These are phyloP conservation scores for Fusarium albosuccineum DNA, from an alignment of 2,329 filamentous ascomycete species.

Conservation along the genomic window DNA sequence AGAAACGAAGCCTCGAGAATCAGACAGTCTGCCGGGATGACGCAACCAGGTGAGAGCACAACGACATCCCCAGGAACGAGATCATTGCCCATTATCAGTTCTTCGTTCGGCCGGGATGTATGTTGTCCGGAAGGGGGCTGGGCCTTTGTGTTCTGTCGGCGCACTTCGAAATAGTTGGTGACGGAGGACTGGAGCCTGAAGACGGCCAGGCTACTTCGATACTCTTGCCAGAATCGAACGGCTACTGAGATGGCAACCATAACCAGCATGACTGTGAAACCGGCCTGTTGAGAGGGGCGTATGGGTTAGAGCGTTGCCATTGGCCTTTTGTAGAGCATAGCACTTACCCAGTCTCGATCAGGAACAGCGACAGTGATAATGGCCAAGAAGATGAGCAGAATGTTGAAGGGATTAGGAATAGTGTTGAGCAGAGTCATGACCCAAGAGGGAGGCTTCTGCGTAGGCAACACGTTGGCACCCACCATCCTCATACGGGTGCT, in stretches of 20 bases:
- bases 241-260: too few species aligned
- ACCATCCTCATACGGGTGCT: neutral
- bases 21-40: conserved; percentile 47
- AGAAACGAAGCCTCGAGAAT: conserved; percentile 46
- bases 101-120: too few species aligned
- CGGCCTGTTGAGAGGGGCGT: too few species aligned
- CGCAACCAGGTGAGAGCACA: conserved; percentile 37
- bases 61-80: conserved; percentile 46
- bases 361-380: neutral
- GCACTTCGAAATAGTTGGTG: too few species aligned
- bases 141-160: too few species aligned
- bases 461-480: neutral
- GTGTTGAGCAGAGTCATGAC: neutral
- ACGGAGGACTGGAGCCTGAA: too few species aligned
- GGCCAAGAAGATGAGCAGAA: conserved; percentile 7
- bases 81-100: conserved; percentile 3
- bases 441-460: conserved; percentile 2
- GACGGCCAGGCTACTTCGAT: too few species aligned
- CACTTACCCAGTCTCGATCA: neutral
- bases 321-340: too few species aligned
- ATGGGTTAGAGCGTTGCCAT: too few species aligned
- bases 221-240: too few species aligned
- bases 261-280: too few species aligned
- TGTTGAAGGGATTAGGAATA: conserved; percentile 8
- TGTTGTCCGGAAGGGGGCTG: neutral